Conservation (phyloP, 208 protist species). For the Herpetomonas muscarum region DNA sequence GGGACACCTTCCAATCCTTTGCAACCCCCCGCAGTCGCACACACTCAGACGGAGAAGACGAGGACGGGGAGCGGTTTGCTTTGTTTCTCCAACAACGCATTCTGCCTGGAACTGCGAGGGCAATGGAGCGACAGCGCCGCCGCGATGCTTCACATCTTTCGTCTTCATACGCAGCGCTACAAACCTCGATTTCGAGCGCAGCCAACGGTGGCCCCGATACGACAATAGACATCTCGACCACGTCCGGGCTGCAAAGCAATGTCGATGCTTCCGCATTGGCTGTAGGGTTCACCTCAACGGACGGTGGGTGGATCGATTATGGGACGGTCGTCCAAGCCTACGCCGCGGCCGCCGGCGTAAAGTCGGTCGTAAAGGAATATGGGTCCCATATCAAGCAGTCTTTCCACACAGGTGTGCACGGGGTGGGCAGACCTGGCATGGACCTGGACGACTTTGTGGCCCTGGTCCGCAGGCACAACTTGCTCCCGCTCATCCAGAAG, state of each 20-base stretch:
- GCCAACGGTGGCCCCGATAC: background rate
- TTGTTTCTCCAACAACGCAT: conserved; percentile 31
- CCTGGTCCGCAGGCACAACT: conserved; percentile 22
- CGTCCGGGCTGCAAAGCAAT: no score
- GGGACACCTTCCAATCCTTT: no score
- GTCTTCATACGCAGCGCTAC: background rate
- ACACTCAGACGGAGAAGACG: no score
- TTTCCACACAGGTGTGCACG: conserved; percentile 20
- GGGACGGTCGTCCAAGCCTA: conserved; percentile 5
- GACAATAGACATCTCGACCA: background rate
- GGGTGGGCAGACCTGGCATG: conserved; percentile 17
- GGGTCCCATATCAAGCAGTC: conserved; percentile 30
- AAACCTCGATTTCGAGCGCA: background rate
- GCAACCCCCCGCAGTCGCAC: no score
- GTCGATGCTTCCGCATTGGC: no score
- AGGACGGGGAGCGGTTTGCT: conserved; percentile 8
- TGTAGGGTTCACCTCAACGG: no score
- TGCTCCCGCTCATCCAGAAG: conserved; percentile 50
- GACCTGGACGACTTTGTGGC: conserved; percentile 39
- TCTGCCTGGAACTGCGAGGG: conserved; percentile 23
- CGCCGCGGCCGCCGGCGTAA: conserved; percentile 17
- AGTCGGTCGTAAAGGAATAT: conserved; percentile 28
- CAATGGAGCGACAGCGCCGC: conserved; percentile 12
- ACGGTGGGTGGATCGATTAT: no score
- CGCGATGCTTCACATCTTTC: background rate